Evolutionary conservation across 2,329 filamentous ascomycete genomes (phyloP).

Genomic region (Aspergillus amoenus): DNA sequence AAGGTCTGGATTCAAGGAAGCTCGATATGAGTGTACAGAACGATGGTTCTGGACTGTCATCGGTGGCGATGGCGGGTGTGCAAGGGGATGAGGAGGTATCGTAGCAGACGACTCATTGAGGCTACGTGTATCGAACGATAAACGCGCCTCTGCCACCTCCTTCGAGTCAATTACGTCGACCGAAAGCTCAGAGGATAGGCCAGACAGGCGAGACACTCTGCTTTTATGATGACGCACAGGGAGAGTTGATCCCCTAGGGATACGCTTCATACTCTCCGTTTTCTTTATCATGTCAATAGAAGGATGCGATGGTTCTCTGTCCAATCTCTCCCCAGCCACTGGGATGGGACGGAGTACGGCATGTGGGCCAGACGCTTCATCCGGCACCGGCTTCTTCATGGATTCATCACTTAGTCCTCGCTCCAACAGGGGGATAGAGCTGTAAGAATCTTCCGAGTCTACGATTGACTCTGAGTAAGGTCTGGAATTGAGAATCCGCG

Average conservation of each 20-base stretch:
- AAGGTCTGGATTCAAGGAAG: conserved; percentile 31
- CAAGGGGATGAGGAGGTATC: conserved; percentile 46
- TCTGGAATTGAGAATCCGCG: conserved; percentile 30
- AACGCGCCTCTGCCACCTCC: conserved; percentile 34
- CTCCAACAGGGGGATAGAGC: conserved; percentile 73
- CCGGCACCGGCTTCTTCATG: conserved; percentile 46
- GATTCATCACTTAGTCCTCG: conserved; percentile 55
- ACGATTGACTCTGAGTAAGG: conserved; percentile 48
- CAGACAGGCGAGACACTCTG: conserved; percentile 54
- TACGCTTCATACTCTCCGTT: conserved; percentile 52
- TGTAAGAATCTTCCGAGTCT: conserved; percentile 71
- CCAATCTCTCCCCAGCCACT: conserved; percentile 28
- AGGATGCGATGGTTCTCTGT: conserved; percentile 43
- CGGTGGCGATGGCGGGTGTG: conserved; percentile 48
- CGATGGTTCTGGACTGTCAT: conserved; percentile 43
- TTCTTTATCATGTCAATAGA: conserved; percentile 53
- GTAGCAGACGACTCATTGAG: conserved; percentile 39
- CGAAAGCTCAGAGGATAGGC: conserved; percentile 52
- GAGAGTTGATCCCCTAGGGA: conserved; percentile 44
- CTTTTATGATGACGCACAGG: conserved; percentile 38
- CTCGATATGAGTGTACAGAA: conserved; percentile 33
- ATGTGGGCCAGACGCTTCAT: conserved; percentile 22
- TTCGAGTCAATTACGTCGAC: conserved; percentile 49
- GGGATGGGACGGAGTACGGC: conserved; percentile 22
- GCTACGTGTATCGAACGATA: conserved; percentile 34